Evolutionary conservation across 2,329 filamentous ascomycete genomes (phyloP).

Genomic region (Neodidymelliopsis sp.): DNA sequence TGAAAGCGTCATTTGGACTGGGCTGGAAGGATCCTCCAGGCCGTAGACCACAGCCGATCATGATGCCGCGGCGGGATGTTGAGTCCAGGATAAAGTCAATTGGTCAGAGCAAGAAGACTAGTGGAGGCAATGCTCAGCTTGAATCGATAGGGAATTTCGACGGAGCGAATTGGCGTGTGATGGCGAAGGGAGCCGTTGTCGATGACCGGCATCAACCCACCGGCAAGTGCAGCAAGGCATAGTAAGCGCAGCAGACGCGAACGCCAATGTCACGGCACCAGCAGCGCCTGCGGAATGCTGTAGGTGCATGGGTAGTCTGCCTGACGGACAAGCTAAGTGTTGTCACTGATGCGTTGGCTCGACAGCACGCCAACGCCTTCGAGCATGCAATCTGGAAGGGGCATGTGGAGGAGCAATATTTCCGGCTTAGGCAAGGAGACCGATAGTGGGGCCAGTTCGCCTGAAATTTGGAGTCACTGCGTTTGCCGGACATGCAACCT

Average conservation of each 20-base stretch:
- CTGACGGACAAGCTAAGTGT: conserved; percentile 50
- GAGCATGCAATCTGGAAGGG: conserved; percentile 49
- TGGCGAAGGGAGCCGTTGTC: conserved; percentile 39
- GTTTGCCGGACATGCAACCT: conserved; percentile 23
- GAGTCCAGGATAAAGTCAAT: conserved; percentile 36
- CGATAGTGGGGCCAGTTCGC: conserved; percentile 30
- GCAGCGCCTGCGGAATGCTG: conserved; percentile 44
- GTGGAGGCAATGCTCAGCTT: conserved; percentile 34
- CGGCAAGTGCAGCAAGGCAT: conserved; percentile 47
- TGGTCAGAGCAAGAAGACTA: conserved; percentile 38
- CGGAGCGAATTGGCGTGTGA: conserved; percentile 43
- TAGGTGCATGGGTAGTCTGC: conserved; percentile 51
- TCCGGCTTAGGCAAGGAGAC: conserved; percentile 37
- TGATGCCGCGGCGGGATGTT: conserved; percentile 41
- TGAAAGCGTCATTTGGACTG: conserved; percentile 44
- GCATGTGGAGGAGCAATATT: conserved; percentile 44
- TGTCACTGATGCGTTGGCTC: conserved; percentile 54
- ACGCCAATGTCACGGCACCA: conserved; percentile 41
- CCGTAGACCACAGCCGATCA: conserved; percentile 45
- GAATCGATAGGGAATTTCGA: conserved; percentile 41
- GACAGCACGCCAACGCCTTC: conserved; percentile 50
- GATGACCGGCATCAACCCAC: conserved; percentile 35
- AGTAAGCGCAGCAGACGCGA: conserved; percentile 51
- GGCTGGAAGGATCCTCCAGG: conserved; percentile 43
- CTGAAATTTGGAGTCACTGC: conserved; percentile 19